These are phyloP conservation scores for Geotrichum candidum DNA, from an alignment of 1,139 yeast species.

Conservation along the genomic window DNA sequence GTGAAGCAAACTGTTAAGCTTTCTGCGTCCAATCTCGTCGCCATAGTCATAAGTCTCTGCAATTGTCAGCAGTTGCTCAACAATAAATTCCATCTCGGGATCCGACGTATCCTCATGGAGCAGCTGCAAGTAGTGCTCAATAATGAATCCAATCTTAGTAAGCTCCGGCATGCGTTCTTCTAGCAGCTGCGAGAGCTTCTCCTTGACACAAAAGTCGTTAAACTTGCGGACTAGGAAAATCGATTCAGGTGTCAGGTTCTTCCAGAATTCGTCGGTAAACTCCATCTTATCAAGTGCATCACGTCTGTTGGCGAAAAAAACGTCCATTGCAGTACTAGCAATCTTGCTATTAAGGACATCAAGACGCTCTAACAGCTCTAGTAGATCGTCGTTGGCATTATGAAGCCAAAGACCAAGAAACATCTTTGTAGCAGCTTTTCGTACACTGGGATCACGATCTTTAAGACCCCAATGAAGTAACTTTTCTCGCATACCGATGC, in stretches of 20 bases:
- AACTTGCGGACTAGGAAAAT: conserved; percentile 67
- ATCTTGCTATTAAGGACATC: conserved; percentile 66
- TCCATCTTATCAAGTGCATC: conserved; percentile 56
- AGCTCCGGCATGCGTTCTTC: conserved; percentile 80
- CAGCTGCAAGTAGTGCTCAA: conserved; percentile 48
- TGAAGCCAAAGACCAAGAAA: conserved; percentile 69
- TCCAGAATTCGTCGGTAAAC: conserved; percentile 60
- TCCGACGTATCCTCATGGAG: conserved; percentile 44
- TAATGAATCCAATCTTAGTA: conserved; percentile 56
- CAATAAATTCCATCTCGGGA: conserved; percentile 63
- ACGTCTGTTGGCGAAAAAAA: conserved; percentile 54
- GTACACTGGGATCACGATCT: conserved; percentile 75
- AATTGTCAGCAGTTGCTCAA: conserved; percentile 64
- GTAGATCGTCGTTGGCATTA: conserved; percentile 60
- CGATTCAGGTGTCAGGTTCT: conserved; percentile 63
- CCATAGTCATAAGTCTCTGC: conserved; percentile 75
- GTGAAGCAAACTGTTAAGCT: conserved; percentile 68
- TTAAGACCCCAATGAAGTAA: conserved; percentile 77
- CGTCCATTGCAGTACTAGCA: conserved; percentile 54
- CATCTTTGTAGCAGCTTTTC: conserved; percentile 66
- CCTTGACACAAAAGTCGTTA: conserved; percentile 55
- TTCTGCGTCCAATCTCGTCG: conserved; percentile 87
- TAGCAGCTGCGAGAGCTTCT: conserved; percentile 45
- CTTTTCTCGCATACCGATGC: conserved; percentile 55
- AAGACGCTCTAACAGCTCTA: conserved; percentile 63